Conservation (phyloP, 1,139 yeast genomes). For the Spathaspora sp. region DNA sequence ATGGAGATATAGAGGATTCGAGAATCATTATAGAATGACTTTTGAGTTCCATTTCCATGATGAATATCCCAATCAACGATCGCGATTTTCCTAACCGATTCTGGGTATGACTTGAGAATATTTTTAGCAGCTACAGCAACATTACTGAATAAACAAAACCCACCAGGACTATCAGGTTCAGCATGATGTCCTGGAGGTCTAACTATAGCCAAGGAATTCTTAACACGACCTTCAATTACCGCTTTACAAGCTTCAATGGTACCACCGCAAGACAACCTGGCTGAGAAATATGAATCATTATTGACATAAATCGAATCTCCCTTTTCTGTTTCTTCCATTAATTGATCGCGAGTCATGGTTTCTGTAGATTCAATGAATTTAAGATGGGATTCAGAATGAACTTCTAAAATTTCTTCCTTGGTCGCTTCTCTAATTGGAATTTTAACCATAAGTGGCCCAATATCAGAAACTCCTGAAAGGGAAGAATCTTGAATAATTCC, state of each 20-base stretch:
- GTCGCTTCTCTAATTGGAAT: slow-evolving; percentile 90
- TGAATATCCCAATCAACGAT: slow-evolving; percentile 97
- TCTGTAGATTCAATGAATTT: slow-evolving; percentile 75
- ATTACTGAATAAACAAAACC: slow-evolving; percentile 92
- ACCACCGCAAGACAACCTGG: slow-evolving; percentile 94
- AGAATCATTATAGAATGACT: slow-evolving; percentile 85
- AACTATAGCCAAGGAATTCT: slow-evolving; percentile 90
- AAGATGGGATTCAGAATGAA: slow-evolving; percentile 81
- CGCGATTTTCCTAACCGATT: slow-evolving; percentile 77
- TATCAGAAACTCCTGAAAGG: slow-evolving; percentile 73
- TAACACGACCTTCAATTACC: slow-evolving; percentile 88
- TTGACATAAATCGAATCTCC: slow-evolving; percentile 96
- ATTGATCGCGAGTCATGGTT: slow-evolving; percentile 72
- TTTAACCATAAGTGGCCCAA: slow-evolving; percentile 87
- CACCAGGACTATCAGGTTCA: slow-evolving; percentile 96
- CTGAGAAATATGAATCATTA: slow-evolving; percentile 85
- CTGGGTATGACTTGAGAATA: slow-evolving; percentile 80
- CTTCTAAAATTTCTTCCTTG: slow-evolving; percentile 79
- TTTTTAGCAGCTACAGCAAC: slow-evolving; percentile 97
- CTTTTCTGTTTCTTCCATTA: slow-evolving; percentile 80
- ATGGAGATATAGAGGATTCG: slow-evolving; percentile 86
- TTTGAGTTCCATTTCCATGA: slow-evolving; percentile 98
- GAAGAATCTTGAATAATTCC: slow-evolving; percentile 84
- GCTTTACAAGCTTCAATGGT: slow-evolving; percentile 95
- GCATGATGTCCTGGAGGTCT: slow-evolving; percentile 99